A percentile compares a stretch with the other conserved stretches of the same genome.
Evolutionary conservation across 1,284 basidiomycete species (phyloP).

Genomic region (Puccinia polysora): DNA sequence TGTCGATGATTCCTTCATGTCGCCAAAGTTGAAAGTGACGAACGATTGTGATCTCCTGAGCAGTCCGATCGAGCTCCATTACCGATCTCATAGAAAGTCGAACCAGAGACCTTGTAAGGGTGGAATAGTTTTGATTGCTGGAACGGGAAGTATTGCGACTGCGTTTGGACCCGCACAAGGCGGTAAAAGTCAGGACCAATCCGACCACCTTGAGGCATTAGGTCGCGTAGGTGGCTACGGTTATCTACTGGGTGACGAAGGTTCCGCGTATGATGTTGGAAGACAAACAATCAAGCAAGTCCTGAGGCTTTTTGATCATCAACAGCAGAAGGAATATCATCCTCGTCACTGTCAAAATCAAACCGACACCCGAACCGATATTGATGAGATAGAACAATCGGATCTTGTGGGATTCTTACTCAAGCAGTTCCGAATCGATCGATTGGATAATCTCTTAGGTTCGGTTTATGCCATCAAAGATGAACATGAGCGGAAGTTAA

Average conservation of each 20-base stretch:
- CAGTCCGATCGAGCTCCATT: conserved; percentile 18
- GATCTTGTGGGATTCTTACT: background rate
- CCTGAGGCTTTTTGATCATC: conserved; percentile 1
- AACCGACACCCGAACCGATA: background rate
- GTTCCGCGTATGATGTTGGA: conserved; percentile 32
- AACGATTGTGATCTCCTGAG: conserved; percentile 39
- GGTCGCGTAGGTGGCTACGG: conserved; percentile 37
- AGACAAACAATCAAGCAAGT: conserved; percentile 10
- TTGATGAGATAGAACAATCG: background rate
- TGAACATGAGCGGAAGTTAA: conserved; percentile 30
- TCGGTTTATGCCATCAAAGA: conserved; percentile 15
- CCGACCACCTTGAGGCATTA: background rate
- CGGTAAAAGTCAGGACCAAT: background rate
- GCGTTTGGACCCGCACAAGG: background rate
- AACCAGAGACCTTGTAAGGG: background rate
- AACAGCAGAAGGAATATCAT: no score
- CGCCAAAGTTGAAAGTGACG: background rate
- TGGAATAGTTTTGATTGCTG: conserved; percentile 41
- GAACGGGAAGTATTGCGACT: conserved; percentile 33
- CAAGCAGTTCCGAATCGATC: conserved; percentile 16
- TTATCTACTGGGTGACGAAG: conserved; percentile 37
- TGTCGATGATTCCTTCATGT: background rate
- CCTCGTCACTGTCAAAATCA: no score
- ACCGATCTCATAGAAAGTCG: background rate
- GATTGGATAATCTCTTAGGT: background rate